phyloP scores from a whole-genome alignment of 2,329 filamentous ascomycete genomes.

The Xylaria arbuscula region DNA sequence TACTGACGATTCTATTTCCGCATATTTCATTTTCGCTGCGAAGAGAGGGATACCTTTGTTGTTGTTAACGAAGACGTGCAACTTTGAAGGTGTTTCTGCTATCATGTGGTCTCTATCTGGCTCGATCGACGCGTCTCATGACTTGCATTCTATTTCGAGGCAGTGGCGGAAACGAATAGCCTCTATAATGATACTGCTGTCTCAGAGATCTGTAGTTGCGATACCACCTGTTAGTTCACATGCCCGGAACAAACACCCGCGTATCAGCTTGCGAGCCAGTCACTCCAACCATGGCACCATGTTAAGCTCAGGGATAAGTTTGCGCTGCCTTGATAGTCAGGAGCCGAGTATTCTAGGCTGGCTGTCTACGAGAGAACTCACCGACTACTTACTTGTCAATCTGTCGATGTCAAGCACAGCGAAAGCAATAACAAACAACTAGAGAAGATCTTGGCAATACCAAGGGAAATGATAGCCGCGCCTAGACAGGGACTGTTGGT shows the following conservation, averaged over 20 bases:
- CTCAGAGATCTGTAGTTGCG: neutral
- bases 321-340: slow-evolving; percentile 12
- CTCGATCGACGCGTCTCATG: neutral
- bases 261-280: neutral
- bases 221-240: neutral
- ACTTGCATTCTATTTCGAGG: neutral
- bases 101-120: neutral
- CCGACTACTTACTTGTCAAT: neutral
- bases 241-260: neutral
- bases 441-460: neutral
- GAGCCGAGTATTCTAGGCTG: neutral
- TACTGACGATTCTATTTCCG: neutral
- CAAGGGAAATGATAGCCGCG: slow-evolving; percentile 12
- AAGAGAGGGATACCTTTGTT: slow-evolving; percentile 1
- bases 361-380: neutral
- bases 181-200: neutral
- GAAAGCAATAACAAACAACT: neutral
- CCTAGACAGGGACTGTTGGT: slow-evolving; percentile 17
- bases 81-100: neutral
- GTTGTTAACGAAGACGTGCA: slow-evolving; percentile 16
- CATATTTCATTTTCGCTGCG: neutral
- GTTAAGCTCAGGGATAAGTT: slow-evolving; percentile 18
- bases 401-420: neutral
- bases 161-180: neutral
- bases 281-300: neutral